Evolutionary conservation across 495 filamentous ascomycete species (phyloP).

Genomic region (Antarctomyces pellizariae): DNA sequence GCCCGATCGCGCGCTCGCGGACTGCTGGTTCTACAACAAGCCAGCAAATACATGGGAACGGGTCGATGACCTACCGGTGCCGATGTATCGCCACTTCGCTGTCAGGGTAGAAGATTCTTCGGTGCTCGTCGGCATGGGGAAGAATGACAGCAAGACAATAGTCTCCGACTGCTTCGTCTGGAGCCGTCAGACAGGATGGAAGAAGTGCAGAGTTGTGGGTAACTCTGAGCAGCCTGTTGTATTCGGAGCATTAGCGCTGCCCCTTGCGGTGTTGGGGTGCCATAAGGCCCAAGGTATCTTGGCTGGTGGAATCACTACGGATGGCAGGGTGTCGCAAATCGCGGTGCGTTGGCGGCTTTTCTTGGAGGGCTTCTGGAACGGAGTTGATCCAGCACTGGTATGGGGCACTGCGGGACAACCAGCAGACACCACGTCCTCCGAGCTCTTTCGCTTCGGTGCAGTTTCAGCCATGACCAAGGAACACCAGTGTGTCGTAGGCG

Average conservation of each 20-base stretch:
- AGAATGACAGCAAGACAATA: conserved; percentile 27
- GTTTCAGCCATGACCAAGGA: conserved; percentile 4
- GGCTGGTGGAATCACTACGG: conserved; percentile 38
- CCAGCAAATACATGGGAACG: conserved; percentile 29
- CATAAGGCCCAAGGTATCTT: conserved; percentile 25
- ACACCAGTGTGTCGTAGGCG: background rate
- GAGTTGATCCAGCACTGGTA: background rate
- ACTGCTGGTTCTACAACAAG: conserved; percentile 48
- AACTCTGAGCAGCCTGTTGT: background rate
- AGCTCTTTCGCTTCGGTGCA: conserved; percentile 3
- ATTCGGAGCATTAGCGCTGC: background rate
- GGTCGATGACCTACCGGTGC: conserved; percentile 33
- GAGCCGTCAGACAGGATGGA: conserved; percentile 24
- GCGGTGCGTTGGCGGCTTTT: conserved; percentile 4
- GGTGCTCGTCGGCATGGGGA: conserved; percentile 50
- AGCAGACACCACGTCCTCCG: conserved; percentile 1
- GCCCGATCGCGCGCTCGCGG: conserved; percentile 35
- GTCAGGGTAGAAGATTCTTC: conserved; percentile 22
- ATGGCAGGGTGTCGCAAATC: conserved; percentile 33
- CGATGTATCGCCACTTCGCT: conserved; percentile 53
- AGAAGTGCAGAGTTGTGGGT: conserved; percentile 10
- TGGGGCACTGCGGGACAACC: background rate
- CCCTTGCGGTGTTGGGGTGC: background rate
- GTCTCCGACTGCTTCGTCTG: conserved; percentile 43
- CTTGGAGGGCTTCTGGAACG: background rate